A percentile compares a stretch with the other conserved stretches of the same genome.
Conservation (phyloP, 192 early-diverging fungal genomes). For the Kickxella alabastrina region DNA sequence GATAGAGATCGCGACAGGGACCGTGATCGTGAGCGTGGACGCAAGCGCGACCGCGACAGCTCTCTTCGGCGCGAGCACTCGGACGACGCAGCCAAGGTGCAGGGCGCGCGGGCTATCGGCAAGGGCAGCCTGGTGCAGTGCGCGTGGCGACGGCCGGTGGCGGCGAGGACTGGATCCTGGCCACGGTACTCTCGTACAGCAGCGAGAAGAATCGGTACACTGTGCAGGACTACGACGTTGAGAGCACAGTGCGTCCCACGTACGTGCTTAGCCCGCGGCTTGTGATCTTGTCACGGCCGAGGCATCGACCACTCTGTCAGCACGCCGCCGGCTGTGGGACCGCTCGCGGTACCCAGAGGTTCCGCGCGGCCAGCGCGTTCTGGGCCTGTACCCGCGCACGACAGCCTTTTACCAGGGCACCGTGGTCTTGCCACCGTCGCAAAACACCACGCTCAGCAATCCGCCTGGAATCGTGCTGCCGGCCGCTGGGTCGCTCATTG, state of each 20-base stretch:
- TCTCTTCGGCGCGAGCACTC: neutral
- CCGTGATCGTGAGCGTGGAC: constrained; percentile 3
- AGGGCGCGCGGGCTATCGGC: constrained; percentile 13
- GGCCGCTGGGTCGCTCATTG: neutral
- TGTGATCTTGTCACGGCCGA: constrained; percentile 27
- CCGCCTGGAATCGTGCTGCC: neutral
- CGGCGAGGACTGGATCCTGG: constrained; percentile 44
- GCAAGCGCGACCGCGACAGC: constrained; percentile 7
- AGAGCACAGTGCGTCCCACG: constrained; percentile 31
- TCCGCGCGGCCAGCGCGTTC: constrained; percentile 25
- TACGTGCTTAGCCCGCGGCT: constrained; percentile 32
- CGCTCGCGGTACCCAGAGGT: constrained; percentile 29
- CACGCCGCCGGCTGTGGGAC: constrained; percentile 33
- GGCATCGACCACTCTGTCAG: constrained; percentile 4
- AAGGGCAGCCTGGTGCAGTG: constrained; percentile 33
- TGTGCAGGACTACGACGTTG: constrained; percentile 43
- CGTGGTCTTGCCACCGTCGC: constrained; percentile 38
- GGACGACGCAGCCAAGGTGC: neutral
- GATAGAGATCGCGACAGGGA: constrained; percentile 9
- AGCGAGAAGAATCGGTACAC: constrained; percentile 40
- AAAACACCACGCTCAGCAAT: constrained; percentile 13
- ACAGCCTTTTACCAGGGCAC: constrained; percentile 40
- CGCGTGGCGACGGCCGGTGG: constrained; percentile 19
- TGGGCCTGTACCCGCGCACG: constrained; percentile 48
- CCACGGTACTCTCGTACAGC: constrained; percentile 33